phyloP scores from a whole-genome alignment of 148 eudicot genomes.

The Camellia granthamiana region DNA sequence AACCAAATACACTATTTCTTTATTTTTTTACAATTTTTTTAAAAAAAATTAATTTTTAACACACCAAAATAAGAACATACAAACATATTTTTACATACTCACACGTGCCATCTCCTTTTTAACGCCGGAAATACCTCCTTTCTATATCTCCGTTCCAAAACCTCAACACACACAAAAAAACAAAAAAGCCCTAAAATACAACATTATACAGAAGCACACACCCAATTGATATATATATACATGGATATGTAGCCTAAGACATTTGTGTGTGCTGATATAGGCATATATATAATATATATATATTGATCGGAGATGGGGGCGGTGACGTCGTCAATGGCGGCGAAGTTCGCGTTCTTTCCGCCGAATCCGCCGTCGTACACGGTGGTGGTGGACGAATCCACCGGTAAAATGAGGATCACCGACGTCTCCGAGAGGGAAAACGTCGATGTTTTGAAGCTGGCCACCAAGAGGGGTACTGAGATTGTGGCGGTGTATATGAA shows the following conservation, averaged over 20 bases:
- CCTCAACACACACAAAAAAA: background rate
- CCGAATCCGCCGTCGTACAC: conserved; percentile 73
- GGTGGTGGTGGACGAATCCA: conserved; percentile 22
- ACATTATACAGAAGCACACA: no score
- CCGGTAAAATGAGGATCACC: conserved; percentile 37
- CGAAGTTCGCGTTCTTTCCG: conserved; percentile 82
- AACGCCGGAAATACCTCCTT: conserved; percentile 47
- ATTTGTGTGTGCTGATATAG: background rate
- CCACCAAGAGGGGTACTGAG: conserved; percentile 43
- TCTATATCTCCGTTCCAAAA: conserved; percentile 15
- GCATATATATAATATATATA: background rate
- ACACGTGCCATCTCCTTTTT: conserved; percentile 47
- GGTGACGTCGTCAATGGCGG: conserved; percentile 82
- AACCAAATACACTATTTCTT: no score
- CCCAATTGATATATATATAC: background rate
- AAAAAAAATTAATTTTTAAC: no score
- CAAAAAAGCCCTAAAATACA: background rate
- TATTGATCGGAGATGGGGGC: conserved; percentile 49
- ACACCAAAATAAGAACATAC: background rate
- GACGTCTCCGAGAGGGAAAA: conserved; percentile 36
- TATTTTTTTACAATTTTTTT: no score
- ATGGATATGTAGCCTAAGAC: background rate
- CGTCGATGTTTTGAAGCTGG: conserved; percentile 44
- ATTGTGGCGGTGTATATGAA: conserved; percentile 41
- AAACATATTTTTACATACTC: background rate